Evolutionary conservation across 225 moss, liverwort and hornwort genomes (phyloP).

Genomic region (Straminergon stramineum): DNA sequence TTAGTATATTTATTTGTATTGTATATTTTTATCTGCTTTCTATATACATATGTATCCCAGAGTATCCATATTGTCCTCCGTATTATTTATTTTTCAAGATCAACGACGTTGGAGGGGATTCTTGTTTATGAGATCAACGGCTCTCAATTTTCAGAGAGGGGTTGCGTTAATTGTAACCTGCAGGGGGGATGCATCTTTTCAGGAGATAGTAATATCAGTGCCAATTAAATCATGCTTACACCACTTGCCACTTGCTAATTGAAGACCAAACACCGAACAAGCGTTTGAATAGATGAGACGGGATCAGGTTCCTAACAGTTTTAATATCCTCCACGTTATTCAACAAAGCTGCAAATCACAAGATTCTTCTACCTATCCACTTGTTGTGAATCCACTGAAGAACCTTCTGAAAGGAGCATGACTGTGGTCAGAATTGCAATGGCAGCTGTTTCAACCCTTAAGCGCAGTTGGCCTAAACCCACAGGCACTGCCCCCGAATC

Average conservation of each 20-base stretch:
- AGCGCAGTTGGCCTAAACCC: conserved; percentile 59
- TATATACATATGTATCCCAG: too few species aligned
- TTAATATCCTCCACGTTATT: not conserved
- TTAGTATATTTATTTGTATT: too few species aligned
- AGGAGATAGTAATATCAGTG: too few species aligned
- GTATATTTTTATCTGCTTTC: too few species aligned
- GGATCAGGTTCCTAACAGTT: not conserved
- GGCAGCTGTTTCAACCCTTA: conserved; percentile 85
- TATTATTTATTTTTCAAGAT: too few species aligned
- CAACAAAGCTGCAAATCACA: not conserved
- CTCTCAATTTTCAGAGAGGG: too few species aligned
- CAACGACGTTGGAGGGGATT: too few species aligned
- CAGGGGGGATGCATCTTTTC: too few species aligned
- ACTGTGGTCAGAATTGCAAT: conserved; percentile 66
- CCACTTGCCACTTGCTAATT: not conserved
- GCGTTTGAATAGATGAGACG: not conserved
- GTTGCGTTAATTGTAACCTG: too few species aligned
- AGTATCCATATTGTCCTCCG: too few species aligned
- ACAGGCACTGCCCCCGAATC: conserved; percentile 51
- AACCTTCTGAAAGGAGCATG: conserved; percentile 47
- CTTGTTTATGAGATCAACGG: too few species aligned
- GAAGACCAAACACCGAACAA: not conserved
- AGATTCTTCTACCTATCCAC: not conserved
- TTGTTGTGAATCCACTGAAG: not conserved
- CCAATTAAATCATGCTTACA: too few species aligned